Evolutionary conservation across 2,329 filamentous ascomycete species (phyloP), one percentile per base, ranked within the genome.

Genomic region (Tolypocladium album): DNA sequence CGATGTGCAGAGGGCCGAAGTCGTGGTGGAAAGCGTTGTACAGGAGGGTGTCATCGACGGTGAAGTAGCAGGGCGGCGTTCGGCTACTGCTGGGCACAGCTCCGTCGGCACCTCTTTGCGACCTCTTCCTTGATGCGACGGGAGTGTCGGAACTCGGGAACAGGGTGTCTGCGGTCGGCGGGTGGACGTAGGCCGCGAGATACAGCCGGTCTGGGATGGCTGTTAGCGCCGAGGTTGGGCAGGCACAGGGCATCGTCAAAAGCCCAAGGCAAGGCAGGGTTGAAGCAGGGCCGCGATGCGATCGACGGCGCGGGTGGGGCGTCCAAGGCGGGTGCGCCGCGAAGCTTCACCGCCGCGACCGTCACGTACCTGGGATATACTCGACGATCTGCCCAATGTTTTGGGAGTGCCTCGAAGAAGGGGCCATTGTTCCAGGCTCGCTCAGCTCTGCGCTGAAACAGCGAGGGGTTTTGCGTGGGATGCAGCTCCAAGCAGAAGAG

Each of bases 21-120:
- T 99, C 94, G 69, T 95, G 92, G 76, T 97, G 92, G 76, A 99
- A 99, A 39, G 93, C 92, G 74, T 99, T 99, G 82, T 99, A 99
- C 55, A 96, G 82, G 53, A 99, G 86, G 47, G 82, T 88, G 71
- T 96, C 90, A 72, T 99, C 94, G 66, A 97, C 87, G 57, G 91
- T 93, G 76, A 99, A 99, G 78, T 97, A 99, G 72, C 90, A 92
- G 1, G 94, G 94, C 59, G 87, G 78, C 65, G 79, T 64, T 57
- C 70, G 65, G 62, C 66, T 69, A 64, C 64, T 67, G 60, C 66
- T 67, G 61, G 69, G 60, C 78, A 79, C 22, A 84, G 79, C 55
- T 27, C 81, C 83, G 39, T 84, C 80, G 61, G 83, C 84, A 34
- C 83, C 81, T 73, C 87, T 81, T 62, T 88, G 83, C 13, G 68